These are phyloP conservation scores for Blastobotrys arbuscula DNA, from an alignment of 1,139 yeast species.

Conservation along the genomic window DNA sequence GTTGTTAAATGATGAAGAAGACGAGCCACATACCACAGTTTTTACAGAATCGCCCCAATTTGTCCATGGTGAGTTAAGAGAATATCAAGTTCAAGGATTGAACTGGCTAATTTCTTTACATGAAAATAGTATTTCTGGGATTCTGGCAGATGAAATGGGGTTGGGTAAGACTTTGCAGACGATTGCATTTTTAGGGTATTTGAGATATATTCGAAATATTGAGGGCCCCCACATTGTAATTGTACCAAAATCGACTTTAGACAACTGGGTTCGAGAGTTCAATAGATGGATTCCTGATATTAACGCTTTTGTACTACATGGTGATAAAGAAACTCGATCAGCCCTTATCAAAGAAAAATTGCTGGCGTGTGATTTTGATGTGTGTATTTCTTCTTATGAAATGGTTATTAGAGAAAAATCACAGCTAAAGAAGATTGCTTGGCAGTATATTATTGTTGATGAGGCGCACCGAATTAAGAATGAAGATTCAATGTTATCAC, in stretches of 20 bases:
- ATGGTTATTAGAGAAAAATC: conserved; percentile 88
- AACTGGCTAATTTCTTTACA: conserved; percentile 85
- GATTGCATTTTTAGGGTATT: conserved; percentile 81
- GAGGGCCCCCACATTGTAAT: conserved; percentile 89
- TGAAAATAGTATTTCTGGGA: conserved; percentile 83
- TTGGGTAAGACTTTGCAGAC: conserved; percentile 94
- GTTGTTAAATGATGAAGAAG: conserved; percentile 66
- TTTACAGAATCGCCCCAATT: conserved; percentile 79
- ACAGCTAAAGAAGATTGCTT: conserved; percentile 70
- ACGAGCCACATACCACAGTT: conserved; percentile 42
- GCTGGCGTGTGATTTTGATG: conserved; percentile 76
- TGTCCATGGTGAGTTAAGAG: conserved; percentile 35
- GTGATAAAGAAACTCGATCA: conserved; percentile 72
- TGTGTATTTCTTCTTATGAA: conserved; percentile 86
- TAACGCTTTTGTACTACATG: conserved; percentile 76
- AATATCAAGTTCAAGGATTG: conserved; percentile 80
- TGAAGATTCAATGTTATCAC: conserved; percentile 87
- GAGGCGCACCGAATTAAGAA: conserved; percentile 97
- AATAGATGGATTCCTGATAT: conserved; percentile 97
- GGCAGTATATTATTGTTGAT: conserved; percentile 94
- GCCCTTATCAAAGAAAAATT: conserved; percentile 54
- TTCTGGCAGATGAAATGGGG: conserved; percentile 98
- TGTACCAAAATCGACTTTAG: conserved; percentile 92
- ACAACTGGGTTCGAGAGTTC: conserved; percentile 94
- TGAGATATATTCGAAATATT: conserved; percentile 67